Evolutionary conservation across 73 alveolate genomes (phyloP), one percentile per base, ranked within the genome.

Genomic region (Paramecium tetraurelia): DNA sequence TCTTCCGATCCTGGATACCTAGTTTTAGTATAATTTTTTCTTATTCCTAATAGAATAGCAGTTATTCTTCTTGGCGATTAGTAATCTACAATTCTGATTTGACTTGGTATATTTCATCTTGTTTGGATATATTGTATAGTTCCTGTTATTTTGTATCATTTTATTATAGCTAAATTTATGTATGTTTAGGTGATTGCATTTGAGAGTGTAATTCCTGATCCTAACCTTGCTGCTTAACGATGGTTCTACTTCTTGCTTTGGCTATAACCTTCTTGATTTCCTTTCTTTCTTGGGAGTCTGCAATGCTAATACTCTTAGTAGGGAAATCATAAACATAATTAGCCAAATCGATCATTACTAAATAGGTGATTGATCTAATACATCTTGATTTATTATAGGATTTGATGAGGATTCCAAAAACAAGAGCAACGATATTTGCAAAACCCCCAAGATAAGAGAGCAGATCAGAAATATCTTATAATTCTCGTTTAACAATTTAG

Each of bases 321-420:
- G 84, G 84, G 16, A 75, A 75, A 75, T 41, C 59, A 75, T 75
- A 75, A 3, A 75, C 21, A 10, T 41, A 8, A 75, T 75, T 75
- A 35, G 87, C 58, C n/a, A 75, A 75, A 35, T 75, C 63, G 14
- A 75, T 75, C 59, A 75, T 75, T 35, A 38, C 87, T 75, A 35
- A 75, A 38, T 35, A 27, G 18, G 16, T 11, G 6, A 16, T 50
- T 11, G 21, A 75, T 0, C n/a, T 75, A 2, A 35, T 75, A 75
- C 87, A 75, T 75, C 46, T 29, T 12, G 58, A 75, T 75, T 41
- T 75, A 75, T 75, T 75, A 75, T 75, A 75, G 16, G 35, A 36
- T 75, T 33, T 41, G 9, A 75, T 41, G 9, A 75, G n/a, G 16
- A 29, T 12, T 35, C 87, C 87, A 16, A 75, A 75, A 2, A 75